These are phyloP conservation scores for Cynara cardunculus DNA, from an alignment of 129 eudicot species.

Conservation along the genomic window DNA sequence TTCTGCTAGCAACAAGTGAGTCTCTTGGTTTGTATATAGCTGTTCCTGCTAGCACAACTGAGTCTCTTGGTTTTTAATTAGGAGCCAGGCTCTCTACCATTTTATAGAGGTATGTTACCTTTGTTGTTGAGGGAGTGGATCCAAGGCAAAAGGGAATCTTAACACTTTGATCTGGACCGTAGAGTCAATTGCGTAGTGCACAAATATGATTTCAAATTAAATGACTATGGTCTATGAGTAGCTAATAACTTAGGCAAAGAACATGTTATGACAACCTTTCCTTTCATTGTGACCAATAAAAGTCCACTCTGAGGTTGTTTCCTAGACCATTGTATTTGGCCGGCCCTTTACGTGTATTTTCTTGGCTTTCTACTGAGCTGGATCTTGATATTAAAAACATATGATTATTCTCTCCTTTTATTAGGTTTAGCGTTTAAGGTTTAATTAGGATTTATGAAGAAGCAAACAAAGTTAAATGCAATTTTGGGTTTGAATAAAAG, in stretches of 20 bases:
- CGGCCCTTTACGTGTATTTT: neutral
- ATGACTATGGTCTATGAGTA: neutral
- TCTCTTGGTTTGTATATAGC: neutral
- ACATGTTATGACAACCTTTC: neutral
- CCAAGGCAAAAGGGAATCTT: slow-evolving; percentile 16
- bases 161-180: slow-evolving; percentile 15
- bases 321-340: neutral
- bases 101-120: slow-evolving; percentile 19
- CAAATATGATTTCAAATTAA: neutral
- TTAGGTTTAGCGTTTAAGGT: neutral
- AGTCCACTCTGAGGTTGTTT: neutral
- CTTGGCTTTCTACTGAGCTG: neutral
- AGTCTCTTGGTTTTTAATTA: slow-evolving; percentile 19
- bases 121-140: slow-evolving; percentile 3
- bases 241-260: neutral
- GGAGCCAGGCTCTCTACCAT: slow-evolving; percentile 1
- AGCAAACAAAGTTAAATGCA: neutral
- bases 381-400: too few species aligned
- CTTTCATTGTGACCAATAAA: neutral
- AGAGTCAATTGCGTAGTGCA: neutral
- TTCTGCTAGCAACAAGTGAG: neutral
- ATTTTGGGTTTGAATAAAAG: too few species aligned
- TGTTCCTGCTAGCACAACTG: slow-evolving; percentile 10
- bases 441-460: too few species aligned
- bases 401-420: too few species aligned